Percentiles rank a stretch among this genome's conserved stretches.
Conservation (phyloP, 345 rosid species). For the Murraya koenigii region DNA sequence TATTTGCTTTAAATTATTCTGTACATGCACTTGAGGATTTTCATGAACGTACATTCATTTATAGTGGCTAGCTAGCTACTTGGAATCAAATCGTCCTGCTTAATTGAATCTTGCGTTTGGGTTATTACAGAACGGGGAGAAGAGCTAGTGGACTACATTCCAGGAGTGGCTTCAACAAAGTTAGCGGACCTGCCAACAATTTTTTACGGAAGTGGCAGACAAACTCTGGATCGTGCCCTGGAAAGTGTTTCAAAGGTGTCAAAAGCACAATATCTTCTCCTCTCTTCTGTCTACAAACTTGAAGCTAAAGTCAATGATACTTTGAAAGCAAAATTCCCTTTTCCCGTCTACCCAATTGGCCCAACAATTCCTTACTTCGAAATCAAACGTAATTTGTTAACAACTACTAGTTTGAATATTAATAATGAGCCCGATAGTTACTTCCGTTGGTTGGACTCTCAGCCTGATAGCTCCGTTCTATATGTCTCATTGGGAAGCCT, state of each 20-base stretch:
- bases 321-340: neutral
- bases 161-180: constrained; percentile 33
- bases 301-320: constrained; percentile 25
- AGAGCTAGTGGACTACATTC: constrained; percentile 35
- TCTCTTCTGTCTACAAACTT: constrained; percentile 31
- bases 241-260: constrained; percentile 17
- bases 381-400: neutral
- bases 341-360: constrained; percentile 33
- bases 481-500: constrained; percentile 45
- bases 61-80: neutral
- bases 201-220: constrained; percentile 2
- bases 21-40: neutral
- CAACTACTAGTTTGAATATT: neutral
- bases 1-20: neutral
- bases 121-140: constrained; percentile 27
- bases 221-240: neutral
- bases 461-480: constrained; percentile 29
- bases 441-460: constrained; percentile 31
- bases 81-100: constrained; percentile 3
- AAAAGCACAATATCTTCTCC: constrained; percentile 30
- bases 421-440: no score
- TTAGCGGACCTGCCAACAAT: constrained; percentile 23
- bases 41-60: no score
- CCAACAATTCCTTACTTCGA: constrained; percentile 30
- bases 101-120: neutral